These are phyloP conservation scores for Phytophthora macrochlamydospora DNA, from an alignment of 352 stramenopile genomes.

Conservation along the genomic window DNA sequence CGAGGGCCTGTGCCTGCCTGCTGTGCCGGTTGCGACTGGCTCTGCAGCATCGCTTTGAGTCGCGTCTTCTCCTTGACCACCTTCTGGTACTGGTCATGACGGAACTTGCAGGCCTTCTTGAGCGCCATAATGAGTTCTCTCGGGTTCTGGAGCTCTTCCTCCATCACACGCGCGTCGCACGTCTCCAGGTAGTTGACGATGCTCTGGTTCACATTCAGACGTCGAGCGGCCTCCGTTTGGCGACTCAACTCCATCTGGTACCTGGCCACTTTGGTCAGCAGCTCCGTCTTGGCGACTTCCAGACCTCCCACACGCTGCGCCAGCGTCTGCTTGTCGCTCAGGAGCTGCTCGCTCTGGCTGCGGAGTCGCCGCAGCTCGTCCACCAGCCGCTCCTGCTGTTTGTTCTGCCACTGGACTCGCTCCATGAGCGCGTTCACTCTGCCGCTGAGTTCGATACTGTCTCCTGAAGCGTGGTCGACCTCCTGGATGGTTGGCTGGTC, in stretches of 20 bases:
- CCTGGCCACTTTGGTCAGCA: constrained; percentile 74
- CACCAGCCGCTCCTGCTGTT: constrained; percentile 65
- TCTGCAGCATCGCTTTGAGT: constrained; percentile 73
- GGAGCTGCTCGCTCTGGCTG: constrained; percentile 66
- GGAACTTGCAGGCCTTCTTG: constrained; percentile 85
- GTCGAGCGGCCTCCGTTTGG: constrained; percentile 54
- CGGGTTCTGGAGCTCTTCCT: constrained; percentile 82
- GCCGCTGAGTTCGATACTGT: constrained; percentile 50
- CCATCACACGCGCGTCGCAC: constrained; percentile 65
- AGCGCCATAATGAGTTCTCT: constrained; percentile 75
- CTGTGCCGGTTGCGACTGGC: constrained; percentile 21
- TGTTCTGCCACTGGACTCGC: constrained; percentile 80
- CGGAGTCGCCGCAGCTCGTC: constrained; percentile 64
- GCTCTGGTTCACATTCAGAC: constrained; percentile 69
- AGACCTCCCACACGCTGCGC: constrained; percentile 53
- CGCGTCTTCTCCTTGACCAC: constrained; percentile 78
- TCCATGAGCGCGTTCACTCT: constrained; percentile 70
- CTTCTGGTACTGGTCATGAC: constrained; percentile 85
- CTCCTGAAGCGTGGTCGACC: constrained; percentile 10
- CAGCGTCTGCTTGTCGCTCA: constrained; percentile 66
- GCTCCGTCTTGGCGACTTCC: constrained; percentile 54
- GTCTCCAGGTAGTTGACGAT: constrained; percentile 77
- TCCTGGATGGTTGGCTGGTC: background rate
- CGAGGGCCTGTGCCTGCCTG: constrained; percentile 9
- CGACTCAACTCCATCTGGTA: constrained; percentile 79